Percentiles rank a stretch among this genome's conserved stretches.
These are phyloP conservation scores for Colletotrichum chrysophilum DNA, from an alignment of 2,329 filamentous ascomycete genomes.

Conservation along the genomic window DNA sequence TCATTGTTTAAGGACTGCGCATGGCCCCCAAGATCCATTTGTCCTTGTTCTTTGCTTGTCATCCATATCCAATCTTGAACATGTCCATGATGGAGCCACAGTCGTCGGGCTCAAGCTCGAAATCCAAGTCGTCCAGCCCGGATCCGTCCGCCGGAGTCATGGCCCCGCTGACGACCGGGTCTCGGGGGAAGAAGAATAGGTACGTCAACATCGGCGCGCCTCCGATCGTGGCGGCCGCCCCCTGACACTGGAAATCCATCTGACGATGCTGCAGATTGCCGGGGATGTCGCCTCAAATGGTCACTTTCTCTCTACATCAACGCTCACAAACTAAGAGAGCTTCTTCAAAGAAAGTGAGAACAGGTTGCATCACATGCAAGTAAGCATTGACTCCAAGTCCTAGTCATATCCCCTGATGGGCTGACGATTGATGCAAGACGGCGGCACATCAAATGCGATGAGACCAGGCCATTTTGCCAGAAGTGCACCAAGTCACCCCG, in stretches of 20 bases:
- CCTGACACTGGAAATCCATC: not conserved
- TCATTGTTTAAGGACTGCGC: not conserved
- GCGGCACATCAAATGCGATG: slow-evolving; percentile 48
- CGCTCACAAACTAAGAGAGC: not conserved
- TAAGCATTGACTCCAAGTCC: not conserved
- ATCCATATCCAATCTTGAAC: not conserved
- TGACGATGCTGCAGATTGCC: not conserved
- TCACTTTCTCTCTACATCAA: not conserved
- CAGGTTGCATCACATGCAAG: slow-evolving; percentile 24
- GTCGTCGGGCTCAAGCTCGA: not conserved
- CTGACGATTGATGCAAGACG: not conserved
- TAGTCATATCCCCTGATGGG: not conserved
- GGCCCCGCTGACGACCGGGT: not conserved
- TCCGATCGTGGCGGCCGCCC: not conserved
- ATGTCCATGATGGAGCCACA: not conserved
- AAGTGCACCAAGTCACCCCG: slow-evolving; percentile 47
- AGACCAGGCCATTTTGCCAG: slow-evolving; percentile 43
- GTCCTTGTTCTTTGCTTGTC: not conserved
- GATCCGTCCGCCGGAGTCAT: not conserved
- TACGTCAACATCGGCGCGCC: not conserved
- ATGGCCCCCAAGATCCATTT: not conserved
- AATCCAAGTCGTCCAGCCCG: not conserved
- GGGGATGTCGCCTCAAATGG: slow-evolving; percentile 1
- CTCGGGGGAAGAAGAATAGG: not conserved
- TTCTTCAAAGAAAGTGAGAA: slow-evolving; percentile 7